Base-by-base conservation (phyloP, 179 eudicot species). In the Silene vulgaris region DNA sequence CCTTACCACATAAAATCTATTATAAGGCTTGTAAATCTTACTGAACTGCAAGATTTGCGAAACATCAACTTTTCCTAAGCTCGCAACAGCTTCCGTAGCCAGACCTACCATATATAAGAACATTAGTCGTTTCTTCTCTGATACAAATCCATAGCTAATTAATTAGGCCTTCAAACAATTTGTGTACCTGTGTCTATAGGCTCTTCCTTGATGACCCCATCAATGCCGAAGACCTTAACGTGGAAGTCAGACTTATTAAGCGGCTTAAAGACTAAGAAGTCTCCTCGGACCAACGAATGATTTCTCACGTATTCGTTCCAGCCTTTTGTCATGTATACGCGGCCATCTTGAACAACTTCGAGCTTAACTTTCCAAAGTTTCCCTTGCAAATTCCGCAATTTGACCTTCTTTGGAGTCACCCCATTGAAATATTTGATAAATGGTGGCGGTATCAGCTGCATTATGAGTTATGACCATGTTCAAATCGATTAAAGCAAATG, bases 391-490 rank as follows among this genome's bases (percentile, higher is more conserved):
- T 71, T 54, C 43, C 4, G 23, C 21, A 71, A 30, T 7, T 16
- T 52, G 13, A 52, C 35, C 21, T 28, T 28, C 29, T 71, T 6
- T 4, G 63, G 63, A 5, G 52, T 71, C 5, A 0, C 12, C 1
- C 74, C 43, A 1, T 71, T 28, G 40, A 50, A 71, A 14, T 52
- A 5, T 3, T 54, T 12, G 37, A 54, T 28, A 28, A 52, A 71
- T 1, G 4, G 8, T 71, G 40, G 40, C 4, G 74, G 74, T 71
- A 71, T 71, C 43, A 71, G 21, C 74, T 69, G 73, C 35, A 69
- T 13, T 6, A 43, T 43, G n/a, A 13, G 37, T 7, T 7, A 35
- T 35, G 9, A 23, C 26, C 13, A n/a, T 30, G 7, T 30, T 20
- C 29, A 23, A 26, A 63, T 9, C 30, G 1, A 14, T 5, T 67